Conservation (phyloP, 495 filamentous ascomycete genomes). For the Aspergillus campestris region DNA sequence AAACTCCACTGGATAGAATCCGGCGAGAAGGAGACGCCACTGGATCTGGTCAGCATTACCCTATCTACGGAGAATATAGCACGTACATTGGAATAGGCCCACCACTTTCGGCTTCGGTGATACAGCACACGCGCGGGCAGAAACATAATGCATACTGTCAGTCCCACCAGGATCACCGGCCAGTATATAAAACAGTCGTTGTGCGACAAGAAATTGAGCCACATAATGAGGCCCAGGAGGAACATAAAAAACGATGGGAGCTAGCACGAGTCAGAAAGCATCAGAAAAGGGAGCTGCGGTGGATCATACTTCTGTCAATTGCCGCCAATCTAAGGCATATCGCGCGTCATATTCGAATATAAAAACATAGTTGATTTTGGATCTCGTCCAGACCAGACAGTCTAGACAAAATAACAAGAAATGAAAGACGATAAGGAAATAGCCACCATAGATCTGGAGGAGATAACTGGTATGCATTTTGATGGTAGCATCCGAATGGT, state of each 20-base stretch:
- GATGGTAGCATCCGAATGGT: conserved; percentile 35
- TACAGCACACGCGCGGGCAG: conserved; percentile 68
- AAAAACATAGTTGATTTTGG: conserved; percentile 91
- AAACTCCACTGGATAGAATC: conserved; percentile 89
- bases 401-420: conserved; percentile 69
- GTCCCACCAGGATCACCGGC: conserved; percentile 68
- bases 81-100: conserved; percentile 74
- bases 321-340: conserved; percentile 79
- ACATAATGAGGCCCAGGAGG: conserved; percentile 69
- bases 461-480: conserved; percentile 60
- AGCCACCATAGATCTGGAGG: conserved; percentile 78
- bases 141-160: conserved; percentile 61
- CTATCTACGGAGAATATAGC: background rate
- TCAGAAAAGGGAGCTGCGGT: background rate
- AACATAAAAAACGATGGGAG: conserved; percentile 71
- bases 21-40: conserved; percentile 79
- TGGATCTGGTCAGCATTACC: conserved; percentile 28
- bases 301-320: conserved; percentile 59
- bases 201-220: conserved; percentile 74
- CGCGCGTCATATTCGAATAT: conserved; percentile 92
- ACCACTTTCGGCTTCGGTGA: conserved; percentile 70
- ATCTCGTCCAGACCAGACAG: conserved; percentile 68
- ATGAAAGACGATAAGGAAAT: conserved; percentile 67
- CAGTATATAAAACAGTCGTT: conserved; percentile 75
- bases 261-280: conserved; percentile 22